Evolutionary conservation across 202 grass and related monocot species (phyloP).

Genomic region (Zoysia matrella): DNA sequence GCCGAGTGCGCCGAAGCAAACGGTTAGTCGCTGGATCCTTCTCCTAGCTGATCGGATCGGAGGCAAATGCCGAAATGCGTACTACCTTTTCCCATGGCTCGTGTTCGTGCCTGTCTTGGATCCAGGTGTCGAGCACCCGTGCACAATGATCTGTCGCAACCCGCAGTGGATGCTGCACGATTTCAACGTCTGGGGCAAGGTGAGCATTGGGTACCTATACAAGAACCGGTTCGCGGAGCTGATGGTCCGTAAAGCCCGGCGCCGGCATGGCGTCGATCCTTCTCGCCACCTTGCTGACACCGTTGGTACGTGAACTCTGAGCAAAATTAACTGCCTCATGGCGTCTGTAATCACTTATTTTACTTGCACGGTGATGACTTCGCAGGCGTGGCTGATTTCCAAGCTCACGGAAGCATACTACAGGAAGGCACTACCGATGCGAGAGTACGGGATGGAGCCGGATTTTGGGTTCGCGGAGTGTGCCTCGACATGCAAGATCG

Average conservation of each 20-base stretch:
- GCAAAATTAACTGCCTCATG: too few relatives aligned
- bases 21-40: slow-evolving; percentile 14
- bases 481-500: slow-evolving; percentile 49
- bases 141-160: slow-evolving; percentile 66
- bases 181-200: slow-evolving; percentile 43
- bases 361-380: neutral
- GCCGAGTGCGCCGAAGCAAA: slow-evolving; percentile 72
- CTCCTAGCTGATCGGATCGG: too few relatives aligned
- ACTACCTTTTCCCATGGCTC: neutral
- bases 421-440: slow-evolving; percentile 57
- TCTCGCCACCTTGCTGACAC: slow-evolving; percentile 59
- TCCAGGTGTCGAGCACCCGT: slow-evolving; percentile 48
- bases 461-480: slow-evolving; percentile 50
- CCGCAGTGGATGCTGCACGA: slow-evolving; percentile 62
- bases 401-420: slow-evolving; percentile 55
- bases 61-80: too few relatives aligned
- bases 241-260: slow-evolving; percentile 61
- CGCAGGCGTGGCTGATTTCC: slow-evolving; percentile 42
- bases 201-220: slow-evolving; percentile 58
- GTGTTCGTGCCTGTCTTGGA: neutral
- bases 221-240: slow-evolving; percentile 77
- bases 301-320: slow-evolving; percentile 48
- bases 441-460: slow-evolving; percentile 75
- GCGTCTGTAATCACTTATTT: too few relatives aligned
- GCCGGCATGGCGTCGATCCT: slow-evolving; percentile 59